phyloP scores from a whole-genome alignment of 2,329 filamentous ascomycete genomes.

The Plenodomus biglobosus region DNA sequence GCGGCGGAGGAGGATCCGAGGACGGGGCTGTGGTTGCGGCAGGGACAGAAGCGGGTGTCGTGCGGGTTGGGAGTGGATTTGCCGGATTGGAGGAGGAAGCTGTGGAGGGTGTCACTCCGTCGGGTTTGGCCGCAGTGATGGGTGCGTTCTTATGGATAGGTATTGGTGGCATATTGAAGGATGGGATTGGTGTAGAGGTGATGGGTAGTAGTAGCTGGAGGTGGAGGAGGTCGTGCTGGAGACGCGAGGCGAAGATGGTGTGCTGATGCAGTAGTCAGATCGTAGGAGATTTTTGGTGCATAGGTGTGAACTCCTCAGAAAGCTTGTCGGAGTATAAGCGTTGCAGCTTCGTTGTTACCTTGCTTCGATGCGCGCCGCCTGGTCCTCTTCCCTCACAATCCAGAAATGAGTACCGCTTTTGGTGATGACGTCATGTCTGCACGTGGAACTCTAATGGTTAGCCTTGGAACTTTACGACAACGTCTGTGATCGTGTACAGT shows the following conservation, averaged over 20 bases:
- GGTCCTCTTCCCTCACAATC: slow-evolving; percentile 17
- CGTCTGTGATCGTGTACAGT: background rate
- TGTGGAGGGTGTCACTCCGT: slow-evolving; percentile 44
- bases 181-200: slow-evolving; percentile 2
- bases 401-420: slow-evolving; percentile 23
- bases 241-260: background rate
- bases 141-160: slow-evolving; percentile 50
- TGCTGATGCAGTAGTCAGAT: no score
- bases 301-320: no score
- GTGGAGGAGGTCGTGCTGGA: background rate
- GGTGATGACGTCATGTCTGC: slow-evolving; percentile 32
- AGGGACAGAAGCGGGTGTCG: slow-evolving; percentile 28
- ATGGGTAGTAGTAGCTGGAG: no score
- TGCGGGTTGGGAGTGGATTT: slow-evolving; percentile 41
- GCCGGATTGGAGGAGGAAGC: slow-evolving; percentile 26
- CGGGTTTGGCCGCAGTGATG: slow-evolving; percentile 40
- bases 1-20: slow-evolving; percentile 36
- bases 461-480: background rate
- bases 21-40: slow-evolving; percentile 35
- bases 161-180: slow-evolving; percentile 49
- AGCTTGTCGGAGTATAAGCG: background rate
- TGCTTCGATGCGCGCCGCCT: slow-evolving; percentile 9
- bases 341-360: slow-evolving; percentile 27
- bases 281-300: no score
- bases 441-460: slow-evolving; percentile 12